Evolutionary conservation across 2,329 filamentous ascomycete species (phyloP), one percentile per base, ranked within the genome.

Genomic region (Epichloe brachyelytri): DNA sequence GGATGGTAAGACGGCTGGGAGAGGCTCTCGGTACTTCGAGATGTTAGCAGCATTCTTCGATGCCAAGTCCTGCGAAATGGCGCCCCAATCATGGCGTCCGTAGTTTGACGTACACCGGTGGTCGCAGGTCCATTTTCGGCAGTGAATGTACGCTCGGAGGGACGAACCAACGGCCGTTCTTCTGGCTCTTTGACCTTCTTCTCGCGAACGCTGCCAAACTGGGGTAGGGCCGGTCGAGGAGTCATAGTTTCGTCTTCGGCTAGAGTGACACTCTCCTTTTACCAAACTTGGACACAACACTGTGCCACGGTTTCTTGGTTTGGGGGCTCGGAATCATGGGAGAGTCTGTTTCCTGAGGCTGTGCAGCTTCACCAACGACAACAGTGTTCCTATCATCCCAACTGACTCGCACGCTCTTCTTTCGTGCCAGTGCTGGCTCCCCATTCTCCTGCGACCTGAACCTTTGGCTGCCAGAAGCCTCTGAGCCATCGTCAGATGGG

Each of bases 321-420:
- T 77, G 54, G 40, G 60, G 50, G 49, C 58, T 58, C 63, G 66
- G 54, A 2, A 66, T 49, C 19, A 68, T 53, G 4, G 72, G 65
- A 1, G 72, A 70, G 7, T 72, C 71, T 1, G 63, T 57, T 43
- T 70, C 64, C 2, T 64, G 59, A 4, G 63, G 56, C 10, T 64
- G 60, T 7, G 66, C 66, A 10, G 73, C 65, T 48, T 79, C 72
- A 6, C 74, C 76, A 20, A 79, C 72, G 2, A 80, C 68, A 10
- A 77, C 68, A 8, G 74, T 77, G n/a, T 68, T 73, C 36, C 77
- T 75, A 47, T 88, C 84, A 55, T 88, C 83, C 61, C 89, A 96
- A 67, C 88, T 95, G 45, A 90, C 86, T 22, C 86, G 75, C 1
- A 78, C 78, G 39, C 74, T 77, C 65, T 84, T 88, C 67, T 81